These are phyloP conservation scores for Euphrasia confusa DNA, from an alignment of 257 asterid species.

Conservation along the genomic window DNA sequence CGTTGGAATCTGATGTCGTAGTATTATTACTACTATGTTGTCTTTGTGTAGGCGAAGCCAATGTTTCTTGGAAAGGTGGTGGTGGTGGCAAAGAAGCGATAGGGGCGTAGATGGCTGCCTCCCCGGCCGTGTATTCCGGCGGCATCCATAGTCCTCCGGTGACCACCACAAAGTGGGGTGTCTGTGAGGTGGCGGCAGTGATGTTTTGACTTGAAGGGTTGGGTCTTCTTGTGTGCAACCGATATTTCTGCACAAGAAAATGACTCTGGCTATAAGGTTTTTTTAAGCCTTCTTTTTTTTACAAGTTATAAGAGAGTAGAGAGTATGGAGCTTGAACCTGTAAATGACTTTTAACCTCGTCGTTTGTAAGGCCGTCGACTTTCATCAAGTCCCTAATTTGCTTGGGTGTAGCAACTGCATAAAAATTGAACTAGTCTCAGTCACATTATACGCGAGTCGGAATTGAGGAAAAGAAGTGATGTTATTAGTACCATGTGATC, in stretches of 20 bases:
- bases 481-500: conserved; percentile 52
- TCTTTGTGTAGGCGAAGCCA: conserved; percentile 20
- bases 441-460: background rate
- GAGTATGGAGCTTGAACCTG: conserved; percentile 44
- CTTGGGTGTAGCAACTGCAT: conserved; percentile 76
- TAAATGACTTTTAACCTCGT: conserved; percentile 82
- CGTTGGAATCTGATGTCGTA: conserved; percentile 18
- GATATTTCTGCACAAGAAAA: conserved; percentile 15
- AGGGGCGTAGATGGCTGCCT: conserved; percentile 34
- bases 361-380: conserved; percentile 81
- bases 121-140: conserved; percentile 33
- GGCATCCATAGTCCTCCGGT: conserved; percentile 46
- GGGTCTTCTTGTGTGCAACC: conserved; percentile 60
- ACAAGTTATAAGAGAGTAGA: background rate
- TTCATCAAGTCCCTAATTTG: conserved; percentile 80
- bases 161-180: conserved; percentile 44
- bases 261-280: too few relatives aligned
- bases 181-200: conserved; percentile 27
- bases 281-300: too few relatives aligned
- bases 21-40: conserved; percentile 11
- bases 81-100: conserved; percentile 27
- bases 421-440: conserved; percentile 8
- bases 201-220: conserved; percentile 31
- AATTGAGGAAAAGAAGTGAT: too few relatives aligned
- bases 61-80: conserved; percentile 13